Evolutionary conservation across 2,329 filamentous ascomycete species (phyloP), one percentile per base, ranked within the genome.

Genomic region (Xylaria sp.): DNA sequence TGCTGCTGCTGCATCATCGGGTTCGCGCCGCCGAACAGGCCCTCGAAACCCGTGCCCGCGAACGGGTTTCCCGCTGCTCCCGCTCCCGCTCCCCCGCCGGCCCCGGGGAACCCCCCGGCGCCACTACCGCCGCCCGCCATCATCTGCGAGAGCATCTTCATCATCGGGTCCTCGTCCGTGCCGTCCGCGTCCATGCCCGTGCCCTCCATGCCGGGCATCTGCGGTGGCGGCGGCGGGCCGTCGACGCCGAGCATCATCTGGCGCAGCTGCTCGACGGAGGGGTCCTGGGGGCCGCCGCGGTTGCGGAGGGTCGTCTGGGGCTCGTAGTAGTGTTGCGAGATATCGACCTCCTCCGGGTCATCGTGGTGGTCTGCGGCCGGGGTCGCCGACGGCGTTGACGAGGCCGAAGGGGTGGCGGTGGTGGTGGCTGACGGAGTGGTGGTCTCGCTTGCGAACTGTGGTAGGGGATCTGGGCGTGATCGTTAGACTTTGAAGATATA

Each of bases 271-370:
- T 79, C 78, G 50, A 87, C 83, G n/a, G 77, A 77, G 42, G 82
- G 67, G 40, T 71, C 64, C 44, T 59, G 66, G 19, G 70, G 63
- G 54, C 73, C 69, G 48, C 69, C 76, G 66, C 48, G 76, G 65
- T 48, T 34, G 5, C 75, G 72, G 19, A 74, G 63, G 39, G 76
- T 75, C 8, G 74, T 72, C 20, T 75, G 72, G 1, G 86, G 86
- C 29, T 80, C 72, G 72, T 88, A 89, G 72, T 81, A 87, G 73
- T 90, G 88, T 60, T 87, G 74, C n/a, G 88, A 90, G 62, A 93
- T 91, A 69, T 92, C 89, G 59, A 91, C 81, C 71, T 92, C 90
- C 4, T 86, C 88, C 5, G 89, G 89, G 64, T 90, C 87, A 52
- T 79, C 84, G 64, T 81, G 74, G 22, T 71, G 68, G 19, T 70